These are phyloP conservation scores for Aspergillus phoenicis DNA, from an alignment of 2,329 filamentous ascomycete species.

Conservation along the genomic window DNA sequence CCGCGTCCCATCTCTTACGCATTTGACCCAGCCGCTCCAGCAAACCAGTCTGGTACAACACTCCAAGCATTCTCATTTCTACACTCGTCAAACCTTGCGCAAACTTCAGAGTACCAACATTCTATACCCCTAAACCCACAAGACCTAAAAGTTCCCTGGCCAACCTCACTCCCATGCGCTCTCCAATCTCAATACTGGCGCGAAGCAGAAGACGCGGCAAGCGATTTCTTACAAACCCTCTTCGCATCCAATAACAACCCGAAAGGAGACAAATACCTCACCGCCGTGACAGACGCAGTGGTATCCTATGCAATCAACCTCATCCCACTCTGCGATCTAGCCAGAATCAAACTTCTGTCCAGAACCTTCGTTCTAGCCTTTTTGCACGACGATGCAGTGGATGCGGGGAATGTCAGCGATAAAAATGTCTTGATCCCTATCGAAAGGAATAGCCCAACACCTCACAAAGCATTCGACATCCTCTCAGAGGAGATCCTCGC, in stretches of 20 bases:
- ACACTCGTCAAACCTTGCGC: not conserved
- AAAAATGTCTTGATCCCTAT: not conserved
- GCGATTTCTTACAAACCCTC: slow-evolving; percentile 1
- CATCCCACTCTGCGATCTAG: slow-evolving; percentile 6
- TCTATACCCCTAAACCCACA: slow-evolving; percentile 13
- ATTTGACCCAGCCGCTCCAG: slow-evolving; percentile 12
- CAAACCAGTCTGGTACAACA: not conserved
- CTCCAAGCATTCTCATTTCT: slow-evolving; percentile 9
- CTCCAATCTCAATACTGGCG: slow-evolving; percentile 21
- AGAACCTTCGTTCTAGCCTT: slow-evolving; percentile 16
- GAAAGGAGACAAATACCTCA: slow-evolving; percentile 1
- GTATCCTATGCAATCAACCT: slow-evolving; percentile 14
- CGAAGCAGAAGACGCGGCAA: slow-evolving; percentile 13
- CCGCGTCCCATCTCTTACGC: slow-evolving; percentile 11
- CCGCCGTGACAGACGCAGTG: slow-evolving; percentile 11
- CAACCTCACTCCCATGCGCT: slow-evolving; percentile 11
- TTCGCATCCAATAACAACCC: not conserved
- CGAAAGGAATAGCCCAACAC: not conserved
- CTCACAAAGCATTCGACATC: slow-evolving; percentile 1
- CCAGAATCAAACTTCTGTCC: slow-evolving; percentile 9
- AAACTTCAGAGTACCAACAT: not conserved
- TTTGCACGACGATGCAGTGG: slow-evolving; percentile 20
- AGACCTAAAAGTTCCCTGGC: slow-evolving; percentile 14
- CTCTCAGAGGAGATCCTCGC: slow-evolving; percentile 9
- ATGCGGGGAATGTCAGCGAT: slow-evolving; percentile 1